phyloP scores from a whole-genome alignment of 352 stramenopile species.

The Pythium graminicola region DNA sequence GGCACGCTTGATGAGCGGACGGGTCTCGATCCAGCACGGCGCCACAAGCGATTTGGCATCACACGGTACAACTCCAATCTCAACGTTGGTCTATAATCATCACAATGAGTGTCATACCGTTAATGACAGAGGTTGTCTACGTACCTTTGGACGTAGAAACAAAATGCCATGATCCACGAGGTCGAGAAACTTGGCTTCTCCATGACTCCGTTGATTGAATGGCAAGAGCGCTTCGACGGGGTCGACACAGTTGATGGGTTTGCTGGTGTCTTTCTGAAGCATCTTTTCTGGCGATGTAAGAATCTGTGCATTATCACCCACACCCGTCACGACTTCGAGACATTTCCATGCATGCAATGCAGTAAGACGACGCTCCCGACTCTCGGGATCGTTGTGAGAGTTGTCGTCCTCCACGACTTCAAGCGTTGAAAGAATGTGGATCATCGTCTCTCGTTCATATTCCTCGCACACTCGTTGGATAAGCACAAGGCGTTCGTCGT shows the following conservation, averaged over 20 bases:
- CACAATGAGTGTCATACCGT: background rate
- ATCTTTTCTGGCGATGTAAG: slow-evolving; percentile 42
- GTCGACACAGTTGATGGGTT: slow-evolving; percentile 39
- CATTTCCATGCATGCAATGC: slow-evolving; percentile 63
- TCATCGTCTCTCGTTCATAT: slow-evolving; percentile 26
- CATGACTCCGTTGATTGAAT: slow-evolving; percentile 49
- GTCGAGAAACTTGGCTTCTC: slow-evolving; percentile 58
- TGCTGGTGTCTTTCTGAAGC: slow-evolving; percentile 29
- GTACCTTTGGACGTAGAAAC: slow-evolving; percentile 59
- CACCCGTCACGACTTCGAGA: slow-evolving; percentile 41
- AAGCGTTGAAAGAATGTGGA: slow-evolving; percentile 29
- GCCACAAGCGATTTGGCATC: slow-evolving; percentile 39
- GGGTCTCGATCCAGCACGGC: slow-evolving; percentile 59
- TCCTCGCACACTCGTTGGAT: slow-evolving; percentile 41
- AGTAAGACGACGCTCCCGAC: slow-evolving; percentile 24
- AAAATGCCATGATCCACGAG: slow-evolving; percentile 50
- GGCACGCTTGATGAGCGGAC: slow-evolving; percentile 46
- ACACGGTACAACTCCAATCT: slow-evolving; percentile 67
- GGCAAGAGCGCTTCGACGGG: slow-evolving; percentile 52
- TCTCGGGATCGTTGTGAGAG: slow-evolving; percentile 6
- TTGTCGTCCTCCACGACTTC: slow-evolving; percentile 30
- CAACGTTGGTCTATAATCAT: slow-evolving; percentile 38
- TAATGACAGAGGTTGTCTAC: background rate
- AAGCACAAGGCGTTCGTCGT: slow-evolving; percentile 33
- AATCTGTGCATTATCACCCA: slow-evolving; percentile 26